A percentile compares a stretch with the other conserved stretches of the same genome.
These are phyloP conservation scores for Globisporangium iwayamae DNA, from an alignment of 352 stramenopile genomes.

Conservation along the genomic window DNA sequence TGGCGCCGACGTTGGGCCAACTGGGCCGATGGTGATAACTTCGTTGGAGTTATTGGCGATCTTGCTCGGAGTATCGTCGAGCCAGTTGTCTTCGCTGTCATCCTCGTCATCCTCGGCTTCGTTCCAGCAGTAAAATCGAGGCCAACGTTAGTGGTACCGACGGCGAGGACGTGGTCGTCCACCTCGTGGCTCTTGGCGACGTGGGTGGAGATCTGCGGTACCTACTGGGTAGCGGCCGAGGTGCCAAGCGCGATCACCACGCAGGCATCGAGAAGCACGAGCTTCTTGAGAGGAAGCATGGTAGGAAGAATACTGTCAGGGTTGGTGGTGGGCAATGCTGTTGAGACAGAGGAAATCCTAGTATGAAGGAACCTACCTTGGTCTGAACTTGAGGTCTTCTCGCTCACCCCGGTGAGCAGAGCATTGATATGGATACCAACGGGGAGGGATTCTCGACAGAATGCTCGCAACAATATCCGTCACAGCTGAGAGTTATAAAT, in stretches of 20 bases:
- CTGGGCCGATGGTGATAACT: background rate
- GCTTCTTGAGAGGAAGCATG: constrained; percentile 1
- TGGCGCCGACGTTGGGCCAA: background rate
- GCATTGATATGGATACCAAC: too few relatives aligned
- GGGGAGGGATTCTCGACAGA: too few relatives aligned
- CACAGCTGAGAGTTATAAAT: too few relatives aligned
- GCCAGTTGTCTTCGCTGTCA: background rate
- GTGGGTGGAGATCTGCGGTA: background rate
- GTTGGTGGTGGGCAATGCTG: too few relatives aligned
- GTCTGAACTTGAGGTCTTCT: too few relatives aligned
- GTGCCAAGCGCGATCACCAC: constrained; percentile 21
- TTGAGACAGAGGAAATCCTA: too few relatives aligned
- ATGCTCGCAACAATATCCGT: too few relatives aligned
- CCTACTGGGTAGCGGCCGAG: background rate
- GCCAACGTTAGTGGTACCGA: background rate
- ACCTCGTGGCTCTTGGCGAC: background rate
- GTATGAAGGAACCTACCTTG: constrained; percentile 19
- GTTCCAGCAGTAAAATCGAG: background rate
- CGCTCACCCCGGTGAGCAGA: too few relatives aligned
- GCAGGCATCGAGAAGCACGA: constrained; percentile 19
- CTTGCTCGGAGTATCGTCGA: background rate
- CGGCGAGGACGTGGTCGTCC: background rate
- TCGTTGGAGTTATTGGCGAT: background rate
- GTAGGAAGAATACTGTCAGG: too few relatives aligned
- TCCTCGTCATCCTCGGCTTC: background rate